Evolutionary conservation across 495 filamentous ascomycete species (phyloP).

Genomic region (Talaromyces liani): DNA sequence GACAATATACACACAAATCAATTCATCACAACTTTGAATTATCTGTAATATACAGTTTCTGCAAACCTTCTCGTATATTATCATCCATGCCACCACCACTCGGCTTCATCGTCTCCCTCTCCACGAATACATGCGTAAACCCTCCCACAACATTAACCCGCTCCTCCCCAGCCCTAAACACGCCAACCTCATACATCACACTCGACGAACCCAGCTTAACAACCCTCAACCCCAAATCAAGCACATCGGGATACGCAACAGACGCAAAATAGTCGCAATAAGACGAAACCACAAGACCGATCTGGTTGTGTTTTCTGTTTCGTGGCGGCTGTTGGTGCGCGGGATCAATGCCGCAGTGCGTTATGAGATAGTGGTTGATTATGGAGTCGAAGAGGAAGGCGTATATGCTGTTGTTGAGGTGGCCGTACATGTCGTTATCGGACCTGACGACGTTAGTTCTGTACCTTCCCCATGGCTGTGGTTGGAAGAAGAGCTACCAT

Average conservation of each 20-base stretch:
- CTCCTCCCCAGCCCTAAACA: constrained; percentile 73
- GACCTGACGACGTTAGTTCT: constrained; percentile 43
- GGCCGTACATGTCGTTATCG: constrained; percentile 95
- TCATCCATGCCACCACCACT: constrained; percentile 38
- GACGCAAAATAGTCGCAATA: constrained; percentile 79
- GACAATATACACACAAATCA: not conserved
- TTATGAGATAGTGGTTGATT: constrained; percentile 83
- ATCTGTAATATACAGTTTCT: constrained; percentile 36
- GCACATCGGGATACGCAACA: constrained; percentile 72
- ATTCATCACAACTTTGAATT: not conserved
- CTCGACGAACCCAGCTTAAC: constrained; percentile 79
- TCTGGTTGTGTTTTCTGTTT: constrained; percentile 31
- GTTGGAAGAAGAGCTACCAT: constrained; percentile 50
- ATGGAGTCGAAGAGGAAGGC: constrained; percentile 79
- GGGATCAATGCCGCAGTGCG: constrained; percentile 69
- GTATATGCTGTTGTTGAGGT: constrained; percentile 81
- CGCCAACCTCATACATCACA: constrained; percentile 85
- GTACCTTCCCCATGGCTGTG: not conserved
- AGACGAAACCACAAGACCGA: constrained; percentile 76
- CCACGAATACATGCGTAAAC: constrained; percentile 85
- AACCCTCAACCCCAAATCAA: constrained; percentile 77
- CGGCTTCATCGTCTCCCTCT: constrained; percentile 63
- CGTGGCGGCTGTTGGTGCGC: constrained; percentile 37
- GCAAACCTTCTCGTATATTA: constrained; percentile 33
- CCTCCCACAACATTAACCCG: constrained; percentile 77